Evolutionary conservation across 768 basidiomycete species (phyloP), one percentile per base, ranked within the genome.

Genomic region (Mycena chlorophos): DNA sequence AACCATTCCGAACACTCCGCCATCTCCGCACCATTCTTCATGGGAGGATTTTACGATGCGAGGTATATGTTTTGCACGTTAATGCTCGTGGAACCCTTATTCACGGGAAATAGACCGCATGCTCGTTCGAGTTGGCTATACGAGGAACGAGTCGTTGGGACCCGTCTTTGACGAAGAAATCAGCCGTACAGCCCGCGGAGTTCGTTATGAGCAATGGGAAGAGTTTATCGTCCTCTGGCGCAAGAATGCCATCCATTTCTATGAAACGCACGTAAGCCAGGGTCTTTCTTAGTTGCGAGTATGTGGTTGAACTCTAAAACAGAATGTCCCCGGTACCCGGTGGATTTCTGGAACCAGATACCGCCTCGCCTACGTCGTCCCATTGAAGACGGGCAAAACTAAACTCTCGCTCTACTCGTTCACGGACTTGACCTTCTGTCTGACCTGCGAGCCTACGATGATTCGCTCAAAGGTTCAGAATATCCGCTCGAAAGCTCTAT

Each of bases 181-280:
- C 58, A 82, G 91, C 66, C 84, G 88, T 2, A 82, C 78, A 20
- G 82, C 85, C 3, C 75, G 82, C 28, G 72, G 86, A 54, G 66
- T 91, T 14, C 73, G 76, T 22, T 83, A 78, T 54, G 84, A 88
- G 64, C 81, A 83, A 25, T 88, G 88, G 81, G 82, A 80, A 27
- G 95, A 98, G 67, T 93, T 87, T 64, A 74, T 95, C 56, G 93
- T 96, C 0, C 86, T 85, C 10, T 97, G 93, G 89, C 80, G 91
- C 37, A 83, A 79, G 55, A 81, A 86, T 58, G 75, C 79, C 47
- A 71, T 98, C 37, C 94, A 98, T 68, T 71, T 98, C 19, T 97
- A 96, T 66, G 80, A 85, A 51, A 88, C 94, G 63, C 85, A 90
- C 77, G 94, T 94, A 62, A 55, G 86, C 73, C 19, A 39, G 14